Base-by-base conservation (phyloP, 106 monocot species). In the Allium fistulosum region DNA sequence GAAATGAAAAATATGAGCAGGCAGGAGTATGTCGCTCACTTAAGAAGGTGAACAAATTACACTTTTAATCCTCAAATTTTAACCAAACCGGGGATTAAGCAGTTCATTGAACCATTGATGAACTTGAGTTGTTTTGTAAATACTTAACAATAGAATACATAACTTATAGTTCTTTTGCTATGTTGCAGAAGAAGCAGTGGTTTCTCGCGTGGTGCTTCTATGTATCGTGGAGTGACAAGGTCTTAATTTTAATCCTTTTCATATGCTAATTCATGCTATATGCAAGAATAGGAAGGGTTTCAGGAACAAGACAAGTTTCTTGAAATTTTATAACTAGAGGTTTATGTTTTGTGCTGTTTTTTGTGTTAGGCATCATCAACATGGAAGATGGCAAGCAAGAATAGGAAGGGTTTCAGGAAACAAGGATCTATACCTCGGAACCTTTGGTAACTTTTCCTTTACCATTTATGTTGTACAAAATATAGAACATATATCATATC, bases 371-470 rank as follows among this genome's bases (percentile, higher is more conserved):
- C 75, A 75, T 75, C 75, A 75, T 48, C 75, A 75, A 15, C 75
- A 75, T 69, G 75, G 75, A 53, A 68, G 99, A 75, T 99, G 99
- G 99, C 99, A 99, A 80, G 99, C 99, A 16, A 70, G 93, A 46
- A 93, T 99, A 8, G 93, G 99, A 11, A 82, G 99, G 67, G 93
- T 99, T 56, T 90, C 99, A 15, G 99, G 99, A 57, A 99, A 99
- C 81, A 99, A 99, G 67, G 99, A 99, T 69, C 99, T 99, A 65
- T 99, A 99, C 73, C 92, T 94, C 11, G 94, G 94, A 72, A 94
- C 94, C 51, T 94, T 94, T 79, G 87, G 94, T 94, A 83, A 79
- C 87, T 79, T 60, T 53, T 13, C 65, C 17, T n/a, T 47, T 47
- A 4, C 62, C 62, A 27, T 18, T 28, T 37, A 37, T 37, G 37